Base-by-base conservation (phyloP, 2,329 filamentous ascomycete species). In the Calonectria leucothoes region DNA sequence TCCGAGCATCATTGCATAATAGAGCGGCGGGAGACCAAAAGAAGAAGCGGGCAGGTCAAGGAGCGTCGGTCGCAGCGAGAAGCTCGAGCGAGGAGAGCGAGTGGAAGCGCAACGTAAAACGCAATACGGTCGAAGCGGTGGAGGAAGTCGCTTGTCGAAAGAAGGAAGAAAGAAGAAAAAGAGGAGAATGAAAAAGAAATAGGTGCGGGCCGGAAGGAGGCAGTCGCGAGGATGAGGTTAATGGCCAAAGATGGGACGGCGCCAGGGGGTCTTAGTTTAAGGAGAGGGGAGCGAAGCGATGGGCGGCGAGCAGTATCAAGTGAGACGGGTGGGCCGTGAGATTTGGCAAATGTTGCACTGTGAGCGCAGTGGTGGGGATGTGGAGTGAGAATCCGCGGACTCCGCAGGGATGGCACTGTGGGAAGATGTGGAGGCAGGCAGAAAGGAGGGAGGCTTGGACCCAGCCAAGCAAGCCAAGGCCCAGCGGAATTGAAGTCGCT, bases 1-100 rank as follows among this genome's bases (percentile, higher is more conserved):
- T 55, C 79, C 79, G 48, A 84, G 76, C 77, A 84, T 83, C 72
- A 79, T 83, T 68, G 78, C 82, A 82, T 82, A 69, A 69, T 78
- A 75, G 31, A 42, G 66, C 27, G 48, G 39, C 35, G 66, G 20
- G 51, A 45, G 35, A 48, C 33, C 63, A 63, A 49, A 72, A 61
- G 31, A 68, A 17, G 48, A 61, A 72, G 33, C 25, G 35, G 45
- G 23, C 37, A 42, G 10, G 37, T 33, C 14, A 48, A 55, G 57
- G 39, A 45, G 35, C 45, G 59, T 57, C 37, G 29, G 59, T 42
- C 59, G 66, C 42, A 45, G 45, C 33, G 35, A 39, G 35, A 61
- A 39, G 11, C 23, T 67, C 63, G 52, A 20, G 45, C 25, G 20
- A 37, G 27, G 31, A 35, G 37, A 75, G 66, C 66, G 61, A 72